Conservation (phyloP, 371 early-diverging fungal species). For the Mucor velutinosus region DNA sequence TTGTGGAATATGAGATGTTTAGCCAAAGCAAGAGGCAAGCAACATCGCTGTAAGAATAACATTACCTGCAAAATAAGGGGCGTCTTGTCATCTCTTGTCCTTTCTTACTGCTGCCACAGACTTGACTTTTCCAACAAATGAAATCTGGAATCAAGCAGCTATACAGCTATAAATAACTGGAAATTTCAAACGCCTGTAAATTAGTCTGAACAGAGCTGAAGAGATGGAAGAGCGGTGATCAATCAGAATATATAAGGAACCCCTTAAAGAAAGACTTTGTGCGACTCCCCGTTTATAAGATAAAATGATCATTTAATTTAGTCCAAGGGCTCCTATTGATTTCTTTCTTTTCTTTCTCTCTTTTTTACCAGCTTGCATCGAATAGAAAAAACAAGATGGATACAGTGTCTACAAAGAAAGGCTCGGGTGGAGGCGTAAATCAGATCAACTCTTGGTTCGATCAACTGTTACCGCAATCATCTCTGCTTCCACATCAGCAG, state of each 20-base stretch:
- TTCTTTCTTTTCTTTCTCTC: background rate
- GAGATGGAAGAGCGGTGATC: background rate
- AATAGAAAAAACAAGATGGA: background rate
- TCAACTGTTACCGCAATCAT: constrained; percentile 4
- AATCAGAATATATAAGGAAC: background rate
- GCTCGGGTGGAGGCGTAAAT: background rate
- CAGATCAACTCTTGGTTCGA: constrained; percentile 14
- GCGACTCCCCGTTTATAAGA: background rate
- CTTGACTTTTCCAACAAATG: background rate
- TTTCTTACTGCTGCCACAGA: no score
- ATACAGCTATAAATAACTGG: background rate
- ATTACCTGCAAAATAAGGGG: no score
- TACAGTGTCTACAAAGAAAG: background rate
- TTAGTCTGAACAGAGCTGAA: background rate
- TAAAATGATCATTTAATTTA: background rate
- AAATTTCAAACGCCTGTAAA: background rate
- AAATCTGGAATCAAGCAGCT: background rate
- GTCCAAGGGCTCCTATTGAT: background rate
- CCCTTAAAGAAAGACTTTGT: background rate
- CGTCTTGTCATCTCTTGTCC: no score
- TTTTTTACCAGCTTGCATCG: background rate
- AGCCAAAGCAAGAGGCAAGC: no score
- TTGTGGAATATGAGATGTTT: no score
- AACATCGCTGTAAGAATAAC: no score
- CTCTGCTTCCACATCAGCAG: constrained; percentile 5